phyloP scores from a whole-genome alignment of 306 rosid species.

The Rubus parviflorus region DNA sequence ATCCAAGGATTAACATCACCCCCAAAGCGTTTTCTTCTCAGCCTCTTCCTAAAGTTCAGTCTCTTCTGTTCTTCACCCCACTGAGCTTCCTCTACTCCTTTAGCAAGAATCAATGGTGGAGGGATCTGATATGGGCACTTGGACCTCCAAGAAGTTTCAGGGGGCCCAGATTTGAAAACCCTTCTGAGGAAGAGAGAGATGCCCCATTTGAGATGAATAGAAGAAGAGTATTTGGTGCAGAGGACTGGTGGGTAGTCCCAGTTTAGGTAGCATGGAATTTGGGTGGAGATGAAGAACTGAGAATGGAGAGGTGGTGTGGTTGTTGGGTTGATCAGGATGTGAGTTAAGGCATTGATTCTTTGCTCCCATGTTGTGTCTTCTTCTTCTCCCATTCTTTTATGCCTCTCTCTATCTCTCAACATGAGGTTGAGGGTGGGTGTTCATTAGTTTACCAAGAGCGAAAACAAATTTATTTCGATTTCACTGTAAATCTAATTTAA shows the following conservation, averaged over 20 bases:
- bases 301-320: conserved; percentile 61
- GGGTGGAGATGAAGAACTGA: conserved; percentile 64
- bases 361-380: conserved; percentile 55
- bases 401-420: conserved; percentile 13
- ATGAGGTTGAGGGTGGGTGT: conserved; percentile 11
- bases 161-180: conserved; percentile 41
- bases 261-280: conserved; percentile 70
- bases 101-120: conserved; percentile 67
- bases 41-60: conserved; percentile 53
- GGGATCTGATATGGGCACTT: conserved; percentile 84
- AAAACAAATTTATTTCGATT: not conserved
- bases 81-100: conserved; percentile 54
- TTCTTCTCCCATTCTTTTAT: conserved; percentile 16
- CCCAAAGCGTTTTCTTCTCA: conserved; percentile 41
- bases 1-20: conserved; percentile 47
- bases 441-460: not conserved
- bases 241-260: conserved; percentile 92
- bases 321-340: conserved; percentile 71
- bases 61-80: conserved; percentile 56
- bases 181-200: conserved; percentile 62
- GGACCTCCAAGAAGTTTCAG: conserved; percentile 72
- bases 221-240: conserved; percentile 44
- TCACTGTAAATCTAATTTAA: not conserved
- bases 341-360: conserved; percentile 65
- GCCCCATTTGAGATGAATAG: conserved; percentile 53